Base-by-base conservation (phyloP, 768 basidiomycete species). In the Collybiopsis luxurians region DNA sequence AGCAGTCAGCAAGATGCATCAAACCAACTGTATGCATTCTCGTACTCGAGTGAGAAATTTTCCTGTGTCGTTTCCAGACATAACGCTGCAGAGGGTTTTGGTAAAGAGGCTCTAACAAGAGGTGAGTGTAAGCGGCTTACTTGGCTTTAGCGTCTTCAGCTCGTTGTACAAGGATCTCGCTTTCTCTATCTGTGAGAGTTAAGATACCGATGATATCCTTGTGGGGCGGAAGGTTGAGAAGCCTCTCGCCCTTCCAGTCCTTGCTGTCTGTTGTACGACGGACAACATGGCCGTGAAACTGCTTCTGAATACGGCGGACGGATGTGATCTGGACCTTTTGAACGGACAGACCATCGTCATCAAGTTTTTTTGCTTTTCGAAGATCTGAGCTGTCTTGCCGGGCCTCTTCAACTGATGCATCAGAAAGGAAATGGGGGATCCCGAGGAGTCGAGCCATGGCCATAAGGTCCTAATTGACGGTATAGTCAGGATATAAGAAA, bases 121-220 rank as follows among this genome's bases (percentile, higher is more conserved):
- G n/a, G 5, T 23, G 24, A 23, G 7, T 13, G 23, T 30, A 4
- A 30, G 24, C n/a, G 15, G 24, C 30, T 5, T 21, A 51, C 49
- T 21, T 51, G 19, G 27, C 49, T 30, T 51, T 51, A 3, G 34
- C 49, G 31, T 31, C 34, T 19, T 51, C 49, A 5, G 49, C 49
- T 17, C 34, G 30, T 24, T 51, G n/a, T 4, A 9, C 12, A 7
- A 51, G 12, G 12, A 51, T 51, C 27, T 38, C 19, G 12, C 4
- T 30, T 19, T 51, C 49, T 24, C 30, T 27, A 4, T 51, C 49
- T 6, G 49, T 31, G 5, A 51, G 34, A 4, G 5, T 19, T 21
- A 31, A 17, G 21, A 51, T 30, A 5, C 28, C 34, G 21, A 51
- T 30, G 28, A 51, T 51, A 31, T 56, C 11, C 72, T 72, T 63